Evolutionary conservation across 2,329 filamentous ascomycete genomes (phyloP), one percentile per base, ranked within the genome.

Genomic region (Neofusicoccum umdonicola): DNA sequence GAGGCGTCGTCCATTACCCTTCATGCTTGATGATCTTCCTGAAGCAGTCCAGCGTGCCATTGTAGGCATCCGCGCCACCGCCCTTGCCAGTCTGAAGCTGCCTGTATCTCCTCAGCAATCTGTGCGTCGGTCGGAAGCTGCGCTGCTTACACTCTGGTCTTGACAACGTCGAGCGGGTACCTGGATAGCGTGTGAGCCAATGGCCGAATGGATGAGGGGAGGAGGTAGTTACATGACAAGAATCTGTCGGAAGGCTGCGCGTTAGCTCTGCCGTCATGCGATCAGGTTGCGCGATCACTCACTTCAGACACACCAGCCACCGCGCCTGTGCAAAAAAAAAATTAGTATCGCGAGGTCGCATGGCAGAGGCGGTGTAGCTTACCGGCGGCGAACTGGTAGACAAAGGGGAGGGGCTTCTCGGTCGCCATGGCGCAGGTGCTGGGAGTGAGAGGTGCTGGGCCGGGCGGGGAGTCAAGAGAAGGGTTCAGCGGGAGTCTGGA

Each of bases 81-180:
- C 84, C 87, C 70, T 83, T 85, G 73, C 89, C 90, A 62, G 90
- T 90, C 82, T 97, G 93, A 65, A 97, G 85, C 81, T 97, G 93
- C 78, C 91, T 97, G 73, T 67, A 68, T 68, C 69, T 67, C 66
- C 76, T 74, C 71, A 71, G 69, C 61, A 56, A 17, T 34, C 54
- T 42, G 35, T 48, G 48, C 37, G 9, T 42, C 47, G 62, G 39
- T 44, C 17, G 48, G 62, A 19, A n/a, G 60, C 39, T 51, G 58
- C 56, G 66, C 34, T 45, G 67, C 89, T 85, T 87, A 95, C 91
- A 96, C 90, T 89, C 94, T 86, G 69, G 95, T 98, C 87, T 98
- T 98, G 79, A 98, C 92, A 66, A 99, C 95, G 79, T 99, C 95
- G 78, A 99, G 85, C 71, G 95, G 95, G 84, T 99, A 99, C 95